Base-by-base conservation (phyloP, 176 grass and related monocot species). In the Melocanna baccifera region DNA sequence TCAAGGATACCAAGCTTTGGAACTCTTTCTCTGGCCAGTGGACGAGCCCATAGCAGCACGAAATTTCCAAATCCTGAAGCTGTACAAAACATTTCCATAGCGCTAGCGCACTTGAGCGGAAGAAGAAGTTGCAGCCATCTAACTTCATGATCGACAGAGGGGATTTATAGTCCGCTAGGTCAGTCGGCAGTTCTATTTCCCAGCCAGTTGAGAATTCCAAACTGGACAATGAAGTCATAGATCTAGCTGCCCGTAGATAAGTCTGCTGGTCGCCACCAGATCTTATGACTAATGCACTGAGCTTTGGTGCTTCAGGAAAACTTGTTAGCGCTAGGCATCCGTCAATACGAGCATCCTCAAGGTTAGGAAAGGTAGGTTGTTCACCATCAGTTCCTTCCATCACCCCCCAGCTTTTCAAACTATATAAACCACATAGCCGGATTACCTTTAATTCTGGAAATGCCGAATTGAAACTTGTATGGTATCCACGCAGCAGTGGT, bases 401-500 rank as follows among this genome's bases (percentile, higher is more conserved):
- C 0, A 0, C 2, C 4, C 22, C 25, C 23, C 67, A 82, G 45
- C 52, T 59, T 16, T 61, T 3, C 4, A 82, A 72, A 1, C 3
- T 61, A 3, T 9, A 0, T 20, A 82, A 47, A 2, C 4, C 0
- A 1, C 1, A 0, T 16, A 73, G 1, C 10, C 0, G 0, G 7
- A 83, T 18, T 0, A 36, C 40, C 41, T 73, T 12, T 1, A 73
- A 5, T 0, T 1, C 3, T 48, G 81, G 68, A 71, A 83, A 59
- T 0, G 6, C 16, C 1, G 6, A 47, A 1, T 2, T 3, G 7
- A 0, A 34, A 34, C 32, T 34, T 34, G 0, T 42, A 39, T 39
- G 6, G 19, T 62, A 39, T 62, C 13, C 22, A 7, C 19, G 22
- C 1, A 43, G 16, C 2, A 28, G 16, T 19, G 59, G 2, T 15